Evolutionary conservation across 2,329 filamentous ascomycete species (phyloP).

Genomic region (Botrytis porri): DNA sequence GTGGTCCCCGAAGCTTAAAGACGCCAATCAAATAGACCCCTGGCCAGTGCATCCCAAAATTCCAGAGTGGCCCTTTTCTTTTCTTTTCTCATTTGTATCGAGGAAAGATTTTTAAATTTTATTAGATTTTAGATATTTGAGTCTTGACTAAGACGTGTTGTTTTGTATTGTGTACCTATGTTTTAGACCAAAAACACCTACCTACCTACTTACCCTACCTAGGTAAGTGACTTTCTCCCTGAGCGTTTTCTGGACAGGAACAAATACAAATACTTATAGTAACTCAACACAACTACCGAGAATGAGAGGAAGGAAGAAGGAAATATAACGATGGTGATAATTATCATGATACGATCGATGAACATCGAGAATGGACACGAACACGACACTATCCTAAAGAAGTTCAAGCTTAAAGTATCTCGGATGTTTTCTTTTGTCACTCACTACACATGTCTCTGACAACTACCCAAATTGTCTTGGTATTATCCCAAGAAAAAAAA

Average conservation of each 20-base stretch:
- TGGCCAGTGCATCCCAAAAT: conserved; percentile 10
- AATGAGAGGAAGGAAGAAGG: not conserved
- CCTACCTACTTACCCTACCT: not conserved
- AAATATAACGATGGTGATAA: not conserved
- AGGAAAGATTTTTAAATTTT: not conserved
- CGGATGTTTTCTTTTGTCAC: conserved; percentile 9
- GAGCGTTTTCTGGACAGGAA: not conserved
- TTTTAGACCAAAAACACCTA: not conserved
- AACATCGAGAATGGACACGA: not conserved
- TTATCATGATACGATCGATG: not conserved
- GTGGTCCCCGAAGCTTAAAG: conserved; percentile 20
- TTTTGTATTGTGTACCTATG: not conserved
- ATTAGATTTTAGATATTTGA: not conserved
- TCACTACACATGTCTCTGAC: conserved; percentile 3
- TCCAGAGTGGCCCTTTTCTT: conserved; percentile 8
- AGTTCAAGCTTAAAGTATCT: conserved; percentile 1
- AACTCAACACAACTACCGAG: not conserved
- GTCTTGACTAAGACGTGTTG: not conserved
- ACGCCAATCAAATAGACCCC: conserved; percentile 19
- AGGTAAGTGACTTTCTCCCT: not conserved
- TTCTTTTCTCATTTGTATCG: not conserved
- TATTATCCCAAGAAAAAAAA: not conserved
- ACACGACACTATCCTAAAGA: not conserved
- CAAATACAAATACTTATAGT: not conserved
- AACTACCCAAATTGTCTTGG: conserved; percentile 2